Evolutionary conservation across 306 rosid species (phyloP).

Genomic region (Corylus heterophylla): DNA sequence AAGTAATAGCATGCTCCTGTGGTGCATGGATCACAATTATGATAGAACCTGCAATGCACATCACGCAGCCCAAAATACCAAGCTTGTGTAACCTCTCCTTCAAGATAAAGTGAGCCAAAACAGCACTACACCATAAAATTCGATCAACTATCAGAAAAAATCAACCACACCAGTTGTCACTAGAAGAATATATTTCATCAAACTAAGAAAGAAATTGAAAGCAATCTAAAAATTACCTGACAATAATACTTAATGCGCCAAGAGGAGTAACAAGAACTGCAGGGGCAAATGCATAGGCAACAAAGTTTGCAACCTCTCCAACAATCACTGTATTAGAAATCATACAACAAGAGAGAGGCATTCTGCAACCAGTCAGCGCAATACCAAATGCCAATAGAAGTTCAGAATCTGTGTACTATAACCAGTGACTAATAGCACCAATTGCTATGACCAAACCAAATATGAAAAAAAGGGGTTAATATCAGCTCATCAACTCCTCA

Average conservation of each 20-base stretch:
- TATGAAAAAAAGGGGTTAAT: background rate
- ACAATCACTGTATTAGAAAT: conserved; percentile 72
- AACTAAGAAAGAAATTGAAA: conserved; percentile 12
- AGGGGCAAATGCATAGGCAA: conserved; percentile 92
- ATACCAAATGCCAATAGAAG: conserved; percentile 21
- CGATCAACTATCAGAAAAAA: conserved; percentile 18
- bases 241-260: conserved; percentile 87
- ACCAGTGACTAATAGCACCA: conserved; percentile 5
- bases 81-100: conserved; percentile 71
- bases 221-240: conserved; percentile 54
- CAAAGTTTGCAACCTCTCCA: conserved; percentile 82
- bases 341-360: conserved; percentile 34
- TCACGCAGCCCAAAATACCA: conserved; percentile 78
- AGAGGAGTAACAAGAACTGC: conserved; percentile 91
- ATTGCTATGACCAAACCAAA: background rate
- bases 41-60: conserved; percentile 80
- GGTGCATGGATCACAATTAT: conserved; percentile 81
- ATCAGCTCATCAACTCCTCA: conserved; percentile 8
- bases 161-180: background rate
- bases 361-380: conserved; percentile 44
- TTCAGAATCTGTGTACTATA: conserved; percentile 7
- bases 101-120: conserved; percentile 77
- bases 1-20: conserved; percentile 56
- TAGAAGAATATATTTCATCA: conserved; percentile 11
- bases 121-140: conserved; percentile 56